These are phyloP conservation scores for Sarocladium brachiariae DNA, from an alignment of 2,329 filamentous ascomycete genomes.

Conservation along the genomic window DNA sequence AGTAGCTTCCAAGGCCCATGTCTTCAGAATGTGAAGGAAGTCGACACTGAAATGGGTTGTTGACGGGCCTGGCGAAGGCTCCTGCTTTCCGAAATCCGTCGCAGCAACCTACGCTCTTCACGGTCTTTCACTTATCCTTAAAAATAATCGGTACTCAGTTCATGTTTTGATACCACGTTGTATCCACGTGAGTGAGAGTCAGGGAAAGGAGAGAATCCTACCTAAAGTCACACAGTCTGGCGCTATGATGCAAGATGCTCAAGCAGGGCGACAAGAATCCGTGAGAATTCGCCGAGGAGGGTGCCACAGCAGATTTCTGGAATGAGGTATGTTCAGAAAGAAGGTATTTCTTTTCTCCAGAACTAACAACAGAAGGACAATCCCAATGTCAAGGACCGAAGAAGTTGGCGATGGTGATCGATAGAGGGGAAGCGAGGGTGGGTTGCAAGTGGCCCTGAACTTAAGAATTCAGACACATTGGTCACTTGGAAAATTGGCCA, in stretches of 20 bases:
- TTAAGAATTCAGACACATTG: neutral
- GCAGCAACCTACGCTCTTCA: neutral
- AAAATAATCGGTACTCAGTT: too few relatives aligned
- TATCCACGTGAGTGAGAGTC: too few relatives aligned
- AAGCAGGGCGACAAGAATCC: too few relatives aligned
- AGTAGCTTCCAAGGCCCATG: constrained; percentile 53
- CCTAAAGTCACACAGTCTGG: neutral
- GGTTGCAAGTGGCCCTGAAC: neutral
- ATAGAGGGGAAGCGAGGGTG: neutral
- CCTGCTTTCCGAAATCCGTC: neutral
- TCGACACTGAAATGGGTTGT: too few relatives aligned
- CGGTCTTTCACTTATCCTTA: too few relatives aligned
- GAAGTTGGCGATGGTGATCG: neutral
- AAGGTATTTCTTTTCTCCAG: too few relatives aligned
- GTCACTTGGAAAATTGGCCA: neutral
- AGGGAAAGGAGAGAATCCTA: neutral
- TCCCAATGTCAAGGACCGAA: neutral
- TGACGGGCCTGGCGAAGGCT: neutral
- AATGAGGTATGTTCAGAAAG: neutral
- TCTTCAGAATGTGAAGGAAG: neutral
- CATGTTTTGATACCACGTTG: too few relatives aligned
- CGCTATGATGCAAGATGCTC: neutral
- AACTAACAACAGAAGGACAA: neutral
- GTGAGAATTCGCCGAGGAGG: neutral
- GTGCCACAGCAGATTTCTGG: neutral